These are phyloP conservation scores for Viola odorata DNA, from an alignment of 345 rosid genomes.

Conservation along the genomic window DNA sequence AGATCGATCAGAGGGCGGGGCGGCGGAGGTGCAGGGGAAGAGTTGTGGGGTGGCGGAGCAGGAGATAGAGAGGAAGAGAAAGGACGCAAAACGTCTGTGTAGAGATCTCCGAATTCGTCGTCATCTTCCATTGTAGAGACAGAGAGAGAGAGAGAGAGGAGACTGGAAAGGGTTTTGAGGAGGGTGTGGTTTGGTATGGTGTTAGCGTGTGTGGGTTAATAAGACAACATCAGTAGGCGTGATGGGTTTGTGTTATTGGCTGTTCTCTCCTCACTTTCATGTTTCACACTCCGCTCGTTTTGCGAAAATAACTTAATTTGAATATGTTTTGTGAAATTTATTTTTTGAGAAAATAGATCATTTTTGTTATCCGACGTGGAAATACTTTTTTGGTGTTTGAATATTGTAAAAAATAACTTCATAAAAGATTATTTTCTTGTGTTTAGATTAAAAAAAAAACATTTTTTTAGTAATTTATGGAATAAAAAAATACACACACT, in stretches of 20 bases:
- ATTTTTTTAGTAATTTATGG: too few relatives aligned
- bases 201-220: not conserved
- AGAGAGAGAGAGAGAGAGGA: not conserved
- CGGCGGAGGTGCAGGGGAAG: constrained; percentile 21
- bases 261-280: too few relatives aligned
- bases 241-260: not conserved
- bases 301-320: too few relatives aligned
- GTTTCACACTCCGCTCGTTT: too few relatives aligned
- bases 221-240: not conserved
- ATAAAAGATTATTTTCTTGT: too few relatives aligned
- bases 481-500: too few relatives aligned
- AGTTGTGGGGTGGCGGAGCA: constrained; percentile 19
- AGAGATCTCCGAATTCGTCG: constrained; percentile 99
- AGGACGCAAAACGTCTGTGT: constrained; percentile 71
- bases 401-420: too few relatives aligned
- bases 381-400: too few relatives aligned
- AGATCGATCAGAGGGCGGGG: constrained; percentile 56
- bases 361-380: too few relatives aligned
- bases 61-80: constrained; percentile 36
- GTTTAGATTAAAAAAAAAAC: too few relatives aligned
- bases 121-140: constrained; percentile 69
- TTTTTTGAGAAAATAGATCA: too few relatives aligned
- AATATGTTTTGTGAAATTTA: too few relatives aligned
- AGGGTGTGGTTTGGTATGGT: not conserved
- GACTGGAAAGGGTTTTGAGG: constrained; percentile 4